Base-by-base conservation (phyloP, 495 filamentous ascomycete species). In the Parathielavia appendiculata region DNA sequence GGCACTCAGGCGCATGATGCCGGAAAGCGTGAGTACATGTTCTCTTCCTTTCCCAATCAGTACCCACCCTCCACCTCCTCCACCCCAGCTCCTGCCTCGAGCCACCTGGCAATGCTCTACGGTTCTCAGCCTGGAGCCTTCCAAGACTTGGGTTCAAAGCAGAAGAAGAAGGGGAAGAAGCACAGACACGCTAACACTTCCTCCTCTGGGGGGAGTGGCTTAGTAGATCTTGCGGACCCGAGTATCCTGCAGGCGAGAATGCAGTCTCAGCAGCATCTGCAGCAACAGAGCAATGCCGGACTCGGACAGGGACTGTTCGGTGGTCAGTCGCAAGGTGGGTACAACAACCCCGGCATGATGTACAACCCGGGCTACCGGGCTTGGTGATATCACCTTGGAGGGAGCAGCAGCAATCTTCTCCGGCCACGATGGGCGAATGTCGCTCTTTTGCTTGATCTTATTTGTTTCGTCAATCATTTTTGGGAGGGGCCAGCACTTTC, bases 101-200 rank as follows among this genome's bases (percentile, higher is more conserved):
- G 84, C 82, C 86, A 89, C 81, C 79, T 90, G 75, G 84, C 81
- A 86, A 87, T 87, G 84, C 89, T 91, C 83, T 92, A 91, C 81
- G 88, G 87, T 79, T 75, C 86, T 73, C 90, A 88, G 82, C 74
- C 86, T 79, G 88, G 88, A 79, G 80, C 82, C 75, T 86, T 84
- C 79, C 85, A 89, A 81, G 90, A 91, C 71, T 83, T 85, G 81
- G 87, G 84, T 76, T 83, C 85, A 79, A 95, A 95, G 86, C 88
- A 91, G 84, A 96, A 93, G 89, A 96, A 95, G 89, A 95, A 96
- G 88, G 90, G 89, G 84, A 95, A 95, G 86, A 93, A 95, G 88
- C 91, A 95, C 80, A 95, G 90, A 86, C 90, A 96, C 87, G 91
- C 91, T 93, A 95, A 95, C 89, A 95, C 91, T 92, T 95, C 91